Conservation (phyloP, 805 yeast species). For the Kuraishia capsulata region DNA sequence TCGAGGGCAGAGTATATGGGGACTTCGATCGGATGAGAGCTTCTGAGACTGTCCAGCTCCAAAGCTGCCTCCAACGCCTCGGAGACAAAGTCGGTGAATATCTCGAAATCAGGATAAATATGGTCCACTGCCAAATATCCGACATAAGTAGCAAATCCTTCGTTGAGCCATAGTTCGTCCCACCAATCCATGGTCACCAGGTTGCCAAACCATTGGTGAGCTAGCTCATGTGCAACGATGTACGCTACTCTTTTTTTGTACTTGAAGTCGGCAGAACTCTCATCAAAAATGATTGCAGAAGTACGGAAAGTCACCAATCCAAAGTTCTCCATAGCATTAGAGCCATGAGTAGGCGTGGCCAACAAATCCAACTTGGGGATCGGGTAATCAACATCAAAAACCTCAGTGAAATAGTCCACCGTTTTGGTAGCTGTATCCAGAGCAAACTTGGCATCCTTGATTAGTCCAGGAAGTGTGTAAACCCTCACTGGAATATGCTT, state of each 20-base stretch:
- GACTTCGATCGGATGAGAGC: constrained; percentile 77
- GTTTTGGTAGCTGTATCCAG: constrained; percentile 36
- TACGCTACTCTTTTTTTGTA: constrained; percentile 69
- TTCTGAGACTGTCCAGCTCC: constrained; percentile 45
- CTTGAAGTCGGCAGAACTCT: constrained; percentile 33
- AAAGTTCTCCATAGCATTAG: constrained; percentile 92
- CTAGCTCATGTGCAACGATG: constrained; percentile 79
- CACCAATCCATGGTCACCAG: constrained; percentile 90
- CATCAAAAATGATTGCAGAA: constrained; percentile 44
- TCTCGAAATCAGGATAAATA: constrained; percentile 76
- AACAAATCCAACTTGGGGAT: constrained; percentile 74
- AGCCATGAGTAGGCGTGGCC: constrained; percentile 72
- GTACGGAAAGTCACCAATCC: constrained; percentile 66
- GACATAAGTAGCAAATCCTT: constrained; percentile 86
- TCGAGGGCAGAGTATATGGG: constrained; percentile 73
- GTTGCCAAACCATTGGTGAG: constrained; percentile 91
- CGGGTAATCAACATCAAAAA: constrained; percentile 55
- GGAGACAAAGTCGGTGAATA: constrained; percentile 47
- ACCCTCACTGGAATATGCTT: constrained; percentile 38
- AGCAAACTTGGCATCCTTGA: constrained; percentile 38
- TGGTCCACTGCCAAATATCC: constrained; percentile 62
- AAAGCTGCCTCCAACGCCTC: constrained; percentile 42
- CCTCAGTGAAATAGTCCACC: constrained; percentile 37
- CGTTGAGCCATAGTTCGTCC: constrained; percentile 87
- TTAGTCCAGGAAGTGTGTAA: constrained; percentile 42